Conservation (phyloP, 805 yeast species). For the Candida dajiaensis region DNA sequence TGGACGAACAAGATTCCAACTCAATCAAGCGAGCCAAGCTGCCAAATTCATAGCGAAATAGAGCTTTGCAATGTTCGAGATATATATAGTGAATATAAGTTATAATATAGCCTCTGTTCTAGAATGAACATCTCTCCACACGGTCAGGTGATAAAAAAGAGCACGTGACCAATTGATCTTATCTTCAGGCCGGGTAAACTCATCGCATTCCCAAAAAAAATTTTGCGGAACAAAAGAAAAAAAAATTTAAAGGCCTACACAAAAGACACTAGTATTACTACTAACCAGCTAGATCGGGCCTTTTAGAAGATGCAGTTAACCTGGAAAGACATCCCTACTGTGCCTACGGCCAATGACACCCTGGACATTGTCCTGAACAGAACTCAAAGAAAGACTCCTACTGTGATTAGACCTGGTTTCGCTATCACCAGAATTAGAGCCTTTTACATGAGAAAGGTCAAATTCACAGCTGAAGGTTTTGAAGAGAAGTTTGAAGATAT, state of each 20-base stretch:
- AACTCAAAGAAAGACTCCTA: conserved; percentile 98
- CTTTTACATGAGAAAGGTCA: conserved; percentile 97
- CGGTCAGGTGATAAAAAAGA: no score
- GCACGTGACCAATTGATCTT: not conserved
- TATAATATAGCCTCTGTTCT: no score
- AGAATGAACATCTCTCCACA: no score
- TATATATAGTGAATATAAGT: no score
- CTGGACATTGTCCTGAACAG: conserved; percentile 95
- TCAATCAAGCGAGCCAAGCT: no score
- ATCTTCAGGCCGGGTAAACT: conserved; percentile 1
- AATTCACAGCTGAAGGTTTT: conserved; percentile 94
- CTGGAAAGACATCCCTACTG: conserved; percentile 97
- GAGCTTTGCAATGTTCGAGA: no score
- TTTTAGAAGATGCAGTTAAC: conserved; percentile 74
- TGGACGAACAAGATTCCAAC: no score
- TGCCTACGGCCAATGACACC: conserved; percentile 86
- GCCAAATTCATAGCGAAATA: no score
- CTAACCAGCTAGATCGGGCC: not conserved
- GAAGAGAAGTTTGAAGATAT: conserved; percentile 86
- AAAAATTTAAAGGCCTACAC: not conserved
- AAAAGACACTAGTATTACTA: not conserved
- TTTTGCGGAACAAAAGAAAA: conserved; percentile 1
- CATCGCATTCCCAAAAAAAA: not conserved
- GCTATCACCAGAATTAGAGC: conserved; percentile 94
- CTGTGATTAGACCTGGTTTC: conserved; percentile 97